Base-by-base conservation (phyloP, 495 filamentous ascomycete genomes). In the Thozetella sp. region DNA sequence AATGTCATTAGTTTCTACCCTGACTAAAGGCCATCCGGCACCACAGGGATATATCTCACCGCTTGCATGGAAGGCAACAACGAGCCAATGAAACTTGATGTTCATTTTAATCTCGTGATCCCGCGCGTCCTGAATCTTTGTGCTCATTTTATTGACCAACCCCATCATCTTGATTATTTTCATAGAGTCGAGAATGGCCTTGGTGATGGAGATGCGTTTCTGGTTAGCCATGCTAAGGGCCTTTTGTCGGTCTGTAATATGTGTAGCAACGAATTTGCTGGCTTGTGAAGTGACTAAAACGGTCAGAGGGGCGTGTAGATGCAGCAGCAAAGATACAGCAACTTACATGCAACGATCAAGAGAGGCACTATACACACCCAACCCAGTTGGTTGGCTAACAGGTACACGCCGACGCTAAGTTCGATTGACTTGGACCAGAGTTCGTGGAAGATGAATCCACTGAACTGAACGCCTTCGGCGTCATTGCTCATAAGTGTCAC, bases 121-220 rank as follows among this genome's bases (percentile, higher is more conserved):
- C 23, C 60, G 50, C 10, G 55, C 60, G 1, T 2, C 22, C 22
- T 54, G 55, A 37, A 46, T 61, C 55, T 62, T 62, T 48, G 60
- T 55, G 11, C 53, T 62, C 4, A 86, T 62, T 4, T 54, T 59
- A 0, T 73, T 62, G 17, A 78, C 76, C 12, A 88, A 65, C 1
- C 85, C 86, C 15, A 85, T 77, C 81, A 88, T 86, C 60, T 88
- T 89, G 51, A 90, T 71, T 15, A 75, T 74, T 59, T 88, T 87
- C 66, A 86, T 85, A 0, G 83, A 74, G n/a, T 81, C 72, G 3
- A 88, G 67, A 70, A 85, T 81, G 0, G 77, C 65, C 12, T 72
- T 79, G 13, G 81, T 86, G 22, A 73, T 70, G 19, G 75, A 76
- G 45, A 86, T 80, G 26, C 83, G 81, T 55, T 62, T 72, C 59